Base-by-base conservation (phyloP, 768 basidiomycete genomes). In the Hortiboletus flavorubellus region DNA sequence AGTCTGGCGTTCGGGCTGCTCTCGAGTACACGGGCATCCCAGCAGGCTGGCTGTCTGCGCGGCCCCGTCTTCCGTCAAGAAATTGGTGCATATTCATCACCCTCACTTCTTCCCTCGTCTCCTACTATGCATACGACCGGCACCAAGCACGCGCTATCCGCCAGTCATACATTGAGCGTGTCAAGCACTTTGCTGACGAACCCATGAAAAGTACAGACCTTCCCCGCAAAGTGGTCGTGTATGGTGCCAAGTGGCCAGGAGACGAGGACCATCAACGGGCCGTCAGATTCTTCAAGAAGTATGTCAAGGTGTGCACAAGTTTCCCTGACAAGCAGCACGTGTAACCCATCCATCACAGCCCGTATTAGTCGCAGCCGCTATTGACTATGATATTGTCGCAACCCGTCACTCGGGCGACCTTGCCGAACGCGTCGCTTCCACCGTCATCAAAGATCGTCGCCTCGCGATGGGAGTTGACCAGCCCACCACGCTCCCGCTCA, bases 51-150 rank as follows among this genome's bases (percentile, higher is more conserved):
- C 78, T 97, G 39, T 82, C 85, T 61, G 91, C 89, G 68, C 83
- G 89, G 35, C 95, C 94, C 2, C 85, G 83, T 59, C 79, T 95
- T 15, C 96, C 95, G 4, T 93, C 91, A 1, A 81, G 92, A 58
- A 97, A 97, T 64, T 95, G 93, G 93, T 83, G 92, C 60, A 93
- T 96, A 65, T 98, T 98, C 75, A 79, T 93, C 53, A 78, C 85
- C 30, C 72, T 93, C 62, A 86, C 91, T 5, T 84, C 85, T 14
- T 80, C 87, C 7, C 62, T 89, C 33, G 65, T 85, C 4, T 89
- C 87, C 23, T 78, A 82, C 51, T 97, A 93, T 75, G 75, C 83
- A 50, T 94, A 97, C 71, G 97, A 99, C 79, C 83, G 95, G 31
- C 73, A 77, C 56, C 78, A 93, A 74, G 94, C 92, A 73, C 85